Conservation (phyloP, 768 basidiomycete species). For the Leccinum fibrillosum region DNA sequence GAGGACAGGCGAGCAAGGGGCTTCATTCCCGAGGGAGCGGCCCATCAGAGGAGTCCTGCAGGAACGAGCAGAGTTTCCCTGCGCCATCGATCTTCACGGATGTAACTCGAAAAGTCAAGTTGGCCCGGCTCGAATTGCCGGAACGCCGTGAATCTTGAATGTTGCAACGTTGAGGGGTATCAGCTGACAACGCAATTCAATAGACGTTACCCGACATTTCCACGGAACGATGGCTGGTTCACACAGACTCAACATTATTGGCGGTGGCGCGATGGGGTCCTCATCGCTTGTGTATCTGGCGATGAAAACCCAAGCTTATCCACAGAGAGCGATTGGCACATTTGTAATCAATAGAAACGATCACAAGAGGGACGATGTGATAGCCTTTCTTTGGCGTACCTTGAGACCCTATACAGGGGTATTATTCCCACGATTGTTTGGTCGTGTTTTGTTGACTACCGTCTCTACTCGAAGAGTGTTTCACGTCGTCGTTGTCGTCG, state of each 20-base stretch:
- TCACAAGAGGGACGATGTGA: constrained; percentile 7
- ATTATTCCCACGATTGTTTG: constrained; percentile 2
- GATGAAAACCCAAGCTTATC: neutral
- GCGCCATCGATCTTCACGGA: neutral
- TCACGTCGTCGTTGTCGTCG: neutral
- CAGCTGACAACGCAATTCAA: neutral
- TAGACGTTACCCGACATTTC: neutral
- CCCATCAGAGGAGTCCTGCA: neutral
- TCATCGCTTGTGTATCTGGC: neutral
- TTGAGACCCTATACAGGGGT: neutral
- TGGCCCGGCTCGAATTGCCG: neutral
- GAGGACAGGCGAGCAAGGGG: neutral
- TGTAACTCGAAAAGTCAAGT: neutral
- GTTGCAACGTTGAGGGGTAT: neutral
- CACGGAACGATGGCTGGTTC: neutral
- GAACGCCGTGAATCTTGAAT: neutral
- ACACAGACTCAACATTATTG: neutral
- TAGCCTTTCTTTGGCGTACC: constrained; percentile 3
- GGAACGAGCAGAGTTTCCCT: neutral
- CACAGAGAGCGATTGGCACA: neutral
- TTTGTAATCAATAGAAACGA: neutral
- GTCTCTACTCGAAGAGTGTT: neutral
- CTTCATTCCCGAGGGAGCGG: constrained; percentile 15
- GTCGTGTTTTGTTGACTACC: constrained; percentile 8
- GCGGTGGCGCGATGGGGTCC: neutral